phyloP scores from a whole-genome alignment of 2,329 filamentous ascomycete species.

The Xylaria sp. region DNA sequence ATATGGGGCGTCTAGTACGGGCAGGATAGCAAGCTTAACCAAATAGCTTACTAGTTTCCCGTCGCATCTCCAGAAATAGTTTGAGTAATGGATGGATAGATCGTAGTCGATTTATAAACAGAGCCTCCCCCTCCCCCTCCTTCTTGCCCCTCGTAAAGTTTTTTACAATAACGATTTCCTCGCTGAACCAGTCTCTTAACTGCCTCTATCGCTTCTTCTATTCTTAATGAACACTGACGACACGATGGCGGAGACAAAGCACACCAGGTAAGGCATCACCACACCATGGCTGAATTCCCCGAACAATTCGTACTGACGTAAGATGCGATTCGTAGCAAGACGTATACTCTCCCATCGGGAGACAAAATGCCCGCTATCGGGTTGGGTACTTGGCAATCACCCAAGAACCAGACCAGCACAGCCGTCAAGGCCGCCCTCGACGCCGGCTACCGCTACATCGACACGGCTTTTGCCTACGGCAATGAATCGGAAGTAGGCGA shows the following conservation, averaged over 20 bases:
- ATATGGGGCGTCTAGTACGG: slow-evolving; percentile 16
- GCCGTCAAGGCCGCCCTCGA: slow-evolving; percentile 77
- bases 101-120: slow-evolving; percentile 2
- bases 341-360: slow-evolving; percentile 78
- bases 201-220: not conserved
- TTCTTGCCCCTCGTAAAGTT: slow-evolving; percentile 7
- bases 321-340: slow-evolving; percentile 54
- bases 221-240: slow-evolving; percentile 9
- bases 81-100: slow-evolving; percentile 12
- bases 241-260: slow-evolving; percentile 46
- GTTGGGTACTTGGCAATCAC: slow-evolving; percentile 84
- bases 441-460: slow-evolving; percentile 79
- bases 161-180: not conserved
- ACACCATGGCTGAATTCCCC: not conserved
- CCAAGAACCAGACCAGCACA: slow-evolving; percentile 71
- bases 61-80: slow-evolving; percentile 8
- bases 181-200: not conserved
- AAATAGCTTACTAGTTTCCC: slow-evolving; percentile 7
- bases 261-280: slow-evolving; percentile 41
- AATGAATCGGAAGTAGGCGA: slow-evolving; percentile 77
- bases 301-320: slow-evolving; percentile 5
- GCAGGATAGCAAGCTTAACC: slow-evolving; percentile 7
- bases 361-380: slow-evolving; percentile 82
- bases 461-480: slow-evolving; percentile 80
- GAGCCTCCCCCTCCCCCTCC: slow-evolving; percentile 7